phyloP scores from a whole-genome alignment of 352 stramenopile species.

The Globisporangium cederbergense region DNA sequence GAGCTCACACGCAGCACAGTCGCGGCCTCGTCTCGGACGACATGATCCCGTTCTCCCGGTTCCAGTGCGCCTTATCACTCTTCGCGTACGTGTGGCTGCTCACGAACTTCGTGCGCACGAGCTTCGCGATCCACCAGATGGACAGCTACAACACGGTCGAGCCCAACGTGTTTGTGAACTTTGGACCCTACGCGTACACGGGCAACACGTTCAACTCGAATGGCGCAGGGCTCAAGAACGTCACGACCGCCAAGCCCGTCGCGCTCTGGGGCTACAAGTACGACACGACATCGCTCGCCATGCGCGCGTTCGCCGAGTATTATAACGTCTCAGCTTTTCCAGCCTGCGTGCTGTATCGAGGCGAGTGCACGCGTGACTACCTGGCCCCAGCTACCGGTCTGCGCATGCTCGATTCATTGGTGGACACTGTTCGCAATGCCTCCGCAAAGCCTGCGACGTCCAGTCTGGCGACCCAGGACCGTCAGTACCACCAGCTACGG shows the following conservation, averaged over 20 bases:
- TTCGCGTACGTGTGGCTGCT: conserved; percentile 16
- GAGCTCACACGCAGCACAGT: too few relatives aligned
- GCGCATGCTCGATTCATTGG: not conserved
- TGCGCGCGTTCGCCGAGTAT: conserved; percentile 12
- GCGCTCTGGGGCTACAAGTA: conserved; percentile 19
- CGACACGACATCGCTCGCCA: conserved; percentile 16
- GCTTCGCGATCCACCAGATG: conserved; percentile 7
- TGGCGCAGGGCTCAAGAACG: not conserved
- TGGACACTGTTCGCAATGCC: not conserved
- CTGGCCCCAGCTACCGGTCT: not conserved
- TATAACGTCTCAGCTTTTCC: conserved; percentile 3
- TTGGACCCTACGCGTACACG: conserved; percentile 16
- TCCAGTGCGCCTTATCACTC: not conserved
- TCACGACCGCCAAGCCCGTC: not conserved
- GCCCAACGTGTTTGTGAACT: conserved; percentile 12
- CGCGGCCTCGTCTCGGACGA: not conserved
- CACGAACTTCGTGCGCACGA: conserved; percentile 14
- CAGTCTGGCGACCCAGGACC: not conserved
- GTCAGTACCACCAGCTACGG: not conserved
- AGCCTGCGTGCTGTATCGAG: conserved; percentile 2
- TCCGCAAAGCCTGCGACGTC: not conserved
- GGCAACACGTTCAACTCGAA: conserved; percentile 7
- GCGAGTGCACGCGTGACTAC: not conserved
- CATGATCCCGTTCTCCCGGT: conserved; percentile 4
- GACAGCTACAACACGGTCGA: conserved; percentile 2